Percentiles rank a stretch among this genome's conserved stretches.
These are phyloP conservation scores for Myriangium duriaei DNA, from an alignment of 2,329 filamentous ascomycete genomes.

Conservation along the genomic window DNA sequence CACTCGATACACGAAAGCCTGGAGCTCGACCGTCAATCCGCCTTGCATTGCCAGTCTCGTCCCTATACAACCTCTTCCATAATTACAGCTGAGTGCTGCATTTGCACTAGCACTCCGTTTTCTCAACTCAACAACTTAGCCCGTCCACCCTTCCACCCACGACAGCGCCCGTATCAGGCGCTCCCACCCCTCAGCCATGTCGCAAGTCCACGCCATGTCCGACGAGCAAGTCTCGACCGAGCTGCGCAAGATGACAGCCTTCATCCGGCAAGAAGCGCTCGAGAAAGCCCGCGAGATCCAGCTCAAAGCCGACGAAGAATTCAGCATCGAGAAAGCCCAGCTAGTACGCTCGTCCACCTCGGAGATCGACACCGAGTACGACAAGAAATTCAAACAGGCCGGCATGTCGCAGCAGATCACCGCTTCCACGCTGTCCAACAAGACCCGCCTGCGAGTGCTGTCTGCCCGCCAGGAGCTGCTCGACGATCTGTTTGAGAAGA, in stretches of 20 bases:
- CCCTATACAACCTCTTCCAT: too few relatives aligned
- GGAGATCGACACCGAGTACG: slow-evolving; percentile 82
- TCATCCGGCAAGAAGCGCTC: slow-evolving; percentile 96
- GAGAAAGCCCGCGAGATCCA: slow-evolving; percentile 97
- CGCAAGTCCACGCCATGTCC: slow-evolving; percentile 85
- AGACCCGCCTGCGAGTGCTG: slow-evolving; percentile 82
- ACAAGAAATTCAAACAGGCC: slow-evolving; percentile 99
- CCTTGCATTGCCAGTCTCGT: too few relatives aligned
- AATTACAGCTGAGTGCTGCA: too few relatives aligned
- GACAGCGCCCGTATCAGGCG: neutral
- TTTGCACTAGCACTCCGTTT: too few relatives aligned
- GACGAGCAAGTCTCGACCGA: slow-evolving; percentile 98
- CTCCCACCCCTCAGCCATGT: slow-evolving; percentile 52
- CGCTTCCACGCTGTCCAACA: slow-evolving; percentile 89
- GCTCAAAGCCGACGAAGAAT: slow-evolving; percentile 97
- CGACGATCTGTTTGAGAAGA: slow-evolving; percentile 75
- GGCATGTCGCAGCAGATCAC: slow-evolving; percentile 98
- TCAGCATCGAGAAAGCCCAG: slow-evolving; percentile 97
- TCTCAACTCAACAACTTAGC: too few relatives aligned
- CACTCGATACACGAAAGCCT: neutral
- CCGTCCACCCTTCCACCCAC: too few relatives aligned
- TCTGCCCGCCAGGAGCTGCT: slow-evolving; percentile 80
- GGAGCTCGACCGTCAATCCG: too few relatives aligned
- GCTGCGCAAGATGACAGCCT: slow-evolving; percentile 99
- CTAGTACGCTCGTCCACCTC: slow-evolving; percentile 91